A percentile compares a stretch with the other conserved stretches of the same genome.
These are phyloP conservation scores for Salmacisia buchloeana DNA, from an alignment of 1,284 basidiomycete species.

Conservation along the genomic window DNA sequence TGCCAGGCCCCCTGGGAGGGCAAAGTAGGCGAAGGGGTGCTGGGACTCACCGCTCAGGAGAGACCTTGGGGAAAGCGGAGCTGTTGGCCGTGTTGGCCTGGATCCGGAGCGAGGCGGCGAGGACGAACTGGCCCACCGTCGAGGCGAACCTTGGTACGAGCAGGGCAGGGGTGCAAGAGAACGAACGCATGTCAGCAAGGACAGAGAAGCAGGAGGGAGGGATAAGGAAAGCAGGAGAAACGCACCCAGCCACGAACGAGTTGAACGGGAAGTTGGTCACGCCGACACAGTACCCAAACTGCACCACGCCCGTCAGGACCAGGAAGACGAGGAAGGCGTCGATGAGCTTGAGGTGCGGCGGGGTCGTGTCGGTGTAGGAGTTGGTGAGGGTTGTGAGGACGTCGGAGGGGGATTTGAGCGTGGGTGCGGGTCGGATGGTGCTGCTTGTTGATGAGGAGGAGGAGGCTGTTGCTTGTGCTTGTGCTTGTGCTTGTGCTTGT, in stretches of 20 bases:
- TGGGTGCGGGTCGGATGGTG: neutral
- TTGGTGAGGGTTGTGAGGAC: constrained; percentile 64
- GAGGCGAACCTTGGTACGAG: constrained; percentile 68
- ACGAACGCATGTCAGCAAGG: neutral
- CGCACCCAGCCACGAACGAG: constrained; percentile 89
- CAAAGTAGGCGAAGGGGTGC: constrained; percentile 53
- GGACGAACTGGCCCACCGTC: constrained; percentile 91
- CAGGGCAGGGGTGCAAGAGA: neutral
- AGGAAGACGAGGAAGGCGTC: constrained; percentile 89
- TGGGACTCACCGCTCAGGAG: constrained; percentile 74
- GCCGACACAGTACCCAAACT: constrained; percentile 85
- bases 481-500: neutral
- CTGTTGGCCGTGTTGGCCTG: constrained; percentile 85
- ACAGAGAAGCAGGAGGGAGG: neutral
- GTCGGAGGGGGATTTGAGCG: neutral
- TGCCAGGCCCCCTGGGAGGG: too few relatives aligned
- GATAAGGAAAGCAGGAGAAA: constrained; percentile 14
- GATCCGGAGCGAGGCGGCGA: constrained; percentile 81
- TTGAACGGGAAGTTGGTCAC: constrained; percentile 95
- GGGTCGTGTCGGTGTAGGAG: constrained; percentile 71
- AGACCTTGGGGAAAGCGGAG: constrained; percentile 57
- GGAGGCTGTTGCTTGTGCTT: neutral
- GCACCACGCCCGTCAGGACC: constrained; percentile 79
- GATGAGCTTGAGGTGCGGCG: constrained; percentile 82
- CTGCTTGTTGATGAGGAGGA: neutral